Evolutionary conservation across 164 flowering plant genomes (phyloP).

Genomic region (Magnolia kwangsiensis): DNA sequence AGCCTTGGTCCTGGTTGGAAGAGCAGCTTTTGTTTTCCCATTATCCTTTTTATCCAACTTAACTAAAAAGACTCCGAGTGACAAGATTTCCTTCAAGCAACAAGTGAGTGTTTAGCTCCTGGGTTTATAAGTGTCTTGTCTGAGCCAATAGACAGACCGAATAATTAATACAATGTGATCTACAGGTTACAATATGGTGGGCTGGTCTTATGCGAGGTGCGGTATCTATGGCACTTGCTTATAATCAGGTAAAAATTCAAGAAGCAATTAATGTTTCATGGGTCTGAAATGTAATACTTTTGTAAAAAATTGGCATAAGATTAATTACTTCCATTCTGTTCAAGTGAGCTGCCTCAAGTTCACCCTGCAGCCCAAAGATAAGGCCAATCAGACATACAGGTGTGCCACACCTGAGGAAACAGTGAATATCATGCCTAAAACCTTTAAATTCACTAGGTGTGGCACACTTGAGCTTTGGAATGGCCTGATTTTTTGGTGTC

Average conservation of each 20-base stretch:
- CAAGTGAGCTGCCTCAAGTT: too few species aligned
- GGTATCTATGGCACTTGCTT: constrained; percentile 57
- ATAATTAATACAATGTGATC: constrained; percentile 2
- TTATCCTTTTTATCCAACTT: constrained; percentile 38
- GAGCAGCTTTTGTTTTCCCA: constrained; percentile 56
- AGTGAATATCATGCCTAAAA: too few species aligned
- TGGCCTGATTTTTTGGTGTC: too few species aligned
- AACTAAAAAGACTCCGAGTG: constrained; percentile 24
- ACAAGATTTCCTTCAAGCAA: constrained; percentile 36
- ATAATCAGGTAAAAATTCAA: constrained; percentile 39
- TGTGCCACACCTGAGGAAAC: too few species aligned
- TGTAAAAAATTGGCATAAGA: too few species aligned
- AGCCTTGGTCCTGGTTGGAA: constrained; percentile 38
- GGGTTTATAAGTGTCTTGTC: background rate
- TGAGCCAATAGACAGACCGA: background rate
- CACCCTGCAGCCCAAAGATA: too few species aligned
- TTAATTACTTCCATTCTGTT: too few species aligned
- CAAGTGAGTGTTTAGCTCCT: constrained; percentile 27
- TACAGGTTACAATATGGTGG: constrained; percentile 56
- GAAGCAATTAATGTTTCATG: too few species aligned
- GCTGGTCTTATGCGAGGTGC: constrained; percentile 67
- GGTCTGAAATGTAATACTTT: too few species aligned
- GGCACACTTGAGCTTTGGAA: too few species aligned
- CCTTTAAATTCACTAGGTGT: too few species aligned
- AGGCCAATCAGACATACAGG: too few species aligned